Evolutionary conservation across 192 early-diverging fungal species (phyloP), one percentile per base, ranked within the genome.

Genomic region (Podila horticola): DNA sequence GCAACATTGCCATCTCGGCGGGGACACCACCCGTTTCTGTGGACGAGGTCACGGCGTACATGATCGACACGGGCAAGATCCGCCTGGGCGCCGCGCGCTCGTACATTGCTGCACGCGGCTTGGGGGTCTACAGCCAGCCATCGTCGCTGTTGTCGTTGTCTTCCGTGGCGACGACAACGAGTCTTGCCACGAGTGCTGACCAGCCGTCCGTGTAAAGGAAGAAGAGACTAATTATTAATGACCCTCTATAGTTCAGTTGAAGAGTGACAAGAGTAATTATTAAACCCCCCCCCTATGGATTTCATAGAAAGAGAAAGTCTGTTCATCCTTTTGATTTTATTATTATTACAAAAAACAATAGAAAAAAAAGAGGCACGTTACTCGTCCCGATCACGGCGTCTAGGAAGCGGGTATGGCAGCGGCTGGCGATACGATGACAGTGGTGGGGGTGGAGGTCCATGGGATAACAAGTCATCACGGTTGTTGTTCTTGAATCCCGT

Each of bases 61-160:
- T 94, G 93, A 88, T 94, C 45, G 89, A 91, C 38, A 88, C 83
- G 28, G 87, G 85, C 31, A 83, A 84, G 20, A 93, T 94, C 66
- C 88, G 84, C 28, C 73, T 90, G 19, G 79, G 85, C 19, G 85
- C 90, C 28, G 92, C 92, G 1, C 81, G 86, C 22, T 88, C 89
- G 28, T 92, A 92, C 69, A 76, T 92, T 45, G 62, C 60, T 13
- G 82, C 86, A 3, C 91, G 91, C 48, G 86, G 88, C 24, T 72
- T 81, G 13, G 61, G 50, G 5, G 22, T 79, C 12, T 68, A 72
- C 28, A 61, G 48, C 84, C 83, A 79, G 73, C 63, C 58, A 28
- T 60, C 15, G 41, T 64, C 64, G 31, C 15, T 17, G 11, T 45
- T 13, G 8, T 45, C 41, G 4, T 5, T 12, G 15, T 45, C 41